These are phyloP conservation scores for Citrus sinensis DNA, from an alignment of 345 rosid species.

Conservation along the genomic window DVS_A1.0 CM039167.1:7556501-7557000, in stretches of 20 bases:
- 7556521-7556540: not conserved
- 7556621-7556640: conserved; percentile 92
- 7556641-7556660: conserved; percentile 98
- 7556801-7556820: not conserved
- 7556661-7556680: conserved; percentile 38
- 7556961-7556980: not conserved
- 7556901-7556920: not conserved
- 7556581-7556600: conserved; percentile 96
- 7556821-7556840: not conserved
- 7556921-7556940: not conserved
- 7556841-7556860: not conserved
- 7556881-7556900: not conserved
- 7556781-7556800: not conserved
- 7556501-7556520: conserved; percentile 1
- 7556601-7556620: conserved; percentile 93
- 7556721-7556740: not conserved
- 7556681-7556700: not conserved
- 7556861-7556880: not conserved
- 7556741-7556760: not conserved
- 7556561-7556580: conserved; percentile 97
- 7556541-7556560: not conserved
- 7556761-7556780: not conserved
- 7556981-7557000: not conserved
- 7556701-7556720: not conserved
- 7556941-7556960: not conserved